Base-by-base conservation (phyloP, 805 yeast genomes). In the Candida gorgasii region DNA sequence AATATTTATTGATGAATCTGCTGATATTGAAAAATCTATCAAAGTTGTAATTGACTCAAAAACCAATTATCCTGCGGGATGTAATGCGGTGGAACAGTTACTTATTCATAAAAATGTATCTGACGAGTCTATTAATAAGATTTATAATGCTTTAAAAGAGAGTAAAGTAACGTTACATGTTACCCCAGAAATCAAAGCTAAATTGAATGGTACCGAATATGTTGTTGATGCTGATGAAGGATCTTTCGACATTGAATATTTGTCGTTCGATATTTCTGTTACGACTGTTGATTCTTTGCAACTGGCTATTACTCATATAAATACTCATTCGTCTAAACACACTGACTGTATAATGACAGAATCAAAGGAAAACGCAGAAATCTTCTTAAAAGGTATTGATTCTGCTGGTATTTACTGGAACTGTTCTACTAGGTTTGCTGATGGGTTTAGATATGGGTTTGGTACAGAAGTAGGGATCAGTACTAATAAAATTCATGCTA, bases 381-480 rank as follows among this genome's bases (percentile, higher is more conserved):
- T 63, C 43, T 93, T 93, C 67, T 63, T 92, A 58, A 80, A 81
- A 58, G 93, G 90, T 16, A 78, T 93, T 35, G 99, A 93, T 62
- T 87, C 97, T 2, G 85, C 98, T 1, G 97, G 97, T 44, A 96
- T 93, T 9, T 93, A 89, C 70, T 92, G 98, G 98, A 93, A 93
- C 60, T 92, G 95, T 38, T 86, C 96, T 15, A 89, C 98, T 7
- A 75, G 99, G 59, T 93, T 93, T 68, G 98, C 99, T 5, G 99
- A 93, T 64, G 99, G 99, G 3, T 93, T 88, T 75, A 79, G 99
- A 61, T 93, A 92, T 59, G 99, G 99, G 0, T 93, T 95, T 61
- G 99, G 99, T 40, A 85, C 99, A 5, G 99, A 93, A 64, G 99
- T 93, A 13, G 99, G 99, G 26, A 92, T 93, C 46, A 85, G 96